A percentile compares a stretch with the other conserved stretches of the same genome.
These are phyloP conservation scores for Phoma herbarum DNA, from an alignment of 2,329 filamentous ascomycete species.

Conservation along the genomic window DNA sequence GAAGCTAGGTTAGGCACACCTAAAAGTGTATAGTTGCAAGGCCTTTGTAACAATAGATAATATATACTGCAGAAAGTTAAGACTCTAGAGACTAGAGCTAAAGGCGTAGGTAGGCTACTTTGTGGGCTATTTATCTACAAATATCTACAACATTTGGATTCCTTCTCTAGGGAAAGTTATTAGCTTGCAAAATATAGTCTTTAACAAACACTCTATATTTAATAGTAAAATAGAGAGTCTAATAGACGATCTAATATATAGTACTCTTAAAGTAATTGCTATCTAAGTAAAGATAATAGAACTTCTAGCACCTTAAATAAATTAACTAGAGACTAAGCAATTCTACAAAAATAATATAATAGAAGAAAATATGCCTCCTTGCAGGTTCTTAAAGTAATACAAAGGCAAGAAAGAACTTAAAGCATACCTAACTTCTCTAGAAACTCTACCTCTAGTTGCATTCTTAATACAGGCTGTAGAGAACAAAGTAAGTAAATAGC, in stretches of 20 bases:
- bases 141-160: background rate
- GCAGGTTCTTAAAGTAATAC: background rate
- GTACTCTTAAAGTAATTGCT: background rate
- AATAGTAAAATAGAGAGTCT: background rate
- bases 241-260: background rate
- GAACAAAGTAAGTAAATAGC: background rate
- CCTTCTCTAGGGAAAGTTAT: background rate
- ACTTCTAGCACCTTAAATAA: background rate
- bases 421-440: background rate
- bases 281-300: background rate
- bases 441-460: background rate
- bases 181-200: background rate
- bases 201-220: background rate
- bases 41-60: background rate
- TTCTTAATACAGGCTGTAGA: background rate
- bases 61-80: background rate
- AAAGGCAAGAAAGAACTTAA: background rate
- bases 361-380: background rate
- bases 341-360: background rate
- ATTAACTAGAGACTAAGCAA: background rate
- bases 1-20: background rate
- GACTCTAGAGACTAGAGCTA: background rate
- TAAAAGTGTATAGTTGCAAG: background rate
- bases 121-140: background rate
- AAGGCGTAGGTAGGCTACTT: background rate